These are phyloP conservation scores for Neofusicoccum ribis DNA, from an alignment of 2,329 filamentous ascomycete genomes.

Conservation along the genomic window DNA sequence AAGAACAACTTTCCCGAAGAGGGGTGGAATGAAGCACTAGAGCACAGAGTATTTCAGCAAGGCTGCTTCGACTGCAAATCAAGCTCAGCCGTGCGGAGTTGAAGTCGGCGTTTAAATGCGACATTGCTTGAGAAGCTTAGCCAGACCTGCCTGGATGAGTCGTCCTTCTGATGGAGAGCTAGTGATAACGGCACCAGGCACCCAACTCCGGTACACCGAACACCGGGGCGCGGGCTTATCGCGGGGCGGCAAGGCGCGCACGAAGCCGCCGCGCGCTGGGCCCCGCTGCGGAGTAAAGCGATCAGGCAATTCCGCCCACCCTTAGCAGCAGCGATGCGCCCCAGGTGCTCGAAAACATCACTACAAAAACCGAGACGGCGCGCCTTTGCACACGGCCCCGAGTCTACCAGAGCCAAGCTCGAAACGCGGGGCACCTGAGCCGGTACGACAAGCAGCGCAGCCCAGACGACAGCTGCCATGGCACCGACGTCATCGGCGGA, in stretches of 20 bases:
- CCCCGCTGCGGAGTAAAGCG: conserved; percentile 13
- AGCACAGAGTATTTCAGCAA: no score
- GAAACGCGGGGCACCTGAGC: neutral
- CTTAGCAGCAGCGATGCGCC: neutral
- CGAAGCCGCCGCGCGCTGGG: neutral
- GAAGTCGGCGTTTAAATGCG: no score
- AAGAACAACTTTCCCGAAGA: no score
- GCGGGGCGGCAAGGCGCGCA: neutral
- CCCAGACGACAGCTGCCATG: neutral
- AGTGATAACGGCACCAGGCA: neutral
- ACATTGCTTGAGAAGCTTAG: no score
- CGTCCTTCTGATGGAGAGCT: neutral
- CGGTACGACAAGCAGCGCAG: neutral
- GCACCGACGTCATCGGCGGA: conserved; percentile 8
- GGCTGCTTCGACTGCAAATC: no score
- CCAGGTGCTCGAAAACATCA: neutral
- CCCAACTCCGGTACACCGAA: neutral
- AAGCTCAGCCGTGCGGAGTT: no score
- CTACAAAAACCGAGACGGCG: neutral
- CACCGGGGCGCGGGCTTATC: conserved; percentile 4
- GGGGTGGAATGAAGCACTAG: no score
- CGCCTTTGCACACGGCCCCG: neutral
- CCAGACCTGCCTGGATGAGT: no score
- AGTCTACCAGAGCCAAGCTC: neutral
- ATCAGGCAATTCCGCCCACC: conserved; percentile 7